Conservation (phyloP, 306 rosid genomes). For the Trifolium pratense region DNA sequence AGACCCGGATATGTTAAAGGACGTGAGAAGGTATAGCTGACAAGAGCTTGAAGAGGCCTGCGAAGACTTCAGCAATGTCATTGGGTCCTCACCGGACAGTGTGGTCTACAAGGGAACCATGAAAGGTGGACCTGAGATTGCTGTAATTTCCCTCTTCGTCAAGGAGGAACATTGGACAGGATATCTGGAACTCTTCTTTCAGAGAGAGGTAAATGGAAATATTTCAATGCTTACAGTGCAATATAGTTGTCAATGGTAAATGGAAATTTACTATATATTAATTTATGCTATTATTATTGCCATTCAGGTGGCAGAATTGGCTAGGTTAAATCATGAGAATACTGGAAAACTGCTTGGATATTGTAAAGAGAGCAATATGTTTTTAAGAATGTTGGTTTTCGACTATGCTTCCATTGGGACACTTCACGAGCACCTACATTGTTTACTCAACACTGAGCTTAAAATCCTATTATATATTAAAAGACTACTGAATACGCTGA, state of each 20-base stretch:
- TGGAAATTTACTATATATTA: constrained; percentile 10
- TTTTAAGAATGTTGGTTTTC: constrained; percentile 93
- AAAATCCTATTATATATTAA: too few relatives aligned
- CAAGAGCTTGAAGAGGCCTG: constrained; percentile 97
- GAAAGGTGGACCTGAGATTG: constrained; percentile 95
- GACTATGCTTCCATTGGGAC: constrained; percentile 97
- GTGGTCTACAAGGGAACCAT: constrained; percentile 92
- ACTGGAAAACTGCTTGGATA: constrained; percentile 86
- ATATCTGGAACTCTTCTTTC: constrained; percentile 89
- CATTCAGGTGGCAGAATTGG: constrained; percentile 85
- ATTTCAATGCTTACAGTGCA: constrained; percentile 28
- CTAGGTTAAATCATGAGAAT: constrained; percentile 81
- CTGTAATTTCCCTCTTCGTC: constrained; percentile 87
- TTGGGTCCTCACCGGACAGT: constrained; percentile 98
- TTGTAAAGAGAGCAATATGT: constrained; percentile 81
- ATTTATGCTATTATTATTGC: constrained; percentile 19
- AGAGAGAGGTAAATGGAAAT: constrained; percentile 75
- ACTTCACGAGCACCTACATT: constrained; percentile 84
- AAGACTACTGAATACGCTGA: too few relatives aligned
- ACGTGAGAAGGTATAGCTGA: constrained; percentile 75
- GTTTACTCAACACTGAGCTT: too few relatives aligned
- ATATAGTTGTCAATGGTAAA: constrained; percentile 15
- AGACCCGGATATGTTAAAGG: constrained; percentile 87
- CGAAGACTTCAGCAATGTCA: constrained; percentile 98
- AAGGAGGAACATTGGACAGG: constrained; percentile 94